Evolutionary conservation across 306 rosid genomes (phyloP), one percentile per base, ranked within the genome.

Genomic region (Prosopis cineraria): DNA sequence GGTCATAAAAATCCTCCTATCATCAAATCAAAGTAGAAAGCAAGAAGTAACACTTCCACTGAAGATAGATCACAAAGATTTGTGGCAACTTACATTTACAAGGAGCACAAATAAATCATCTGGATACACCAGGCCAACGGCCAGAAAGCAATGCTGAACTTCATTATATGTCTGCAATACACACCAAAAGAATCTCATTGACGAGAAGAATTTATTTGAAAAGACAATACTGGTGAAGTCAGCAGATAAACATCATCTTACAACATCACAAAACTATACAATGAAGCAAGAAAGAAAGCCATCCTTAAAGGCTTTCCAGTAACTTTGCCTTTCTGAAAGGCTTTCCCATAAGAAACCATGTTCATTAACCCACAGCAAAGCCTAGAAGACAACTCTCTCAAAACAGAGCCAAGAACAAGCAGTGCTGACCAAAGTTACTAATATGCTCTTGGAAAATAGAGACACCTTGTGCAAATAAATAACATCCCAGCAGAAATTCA

Each of bases 131-230:
- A 88, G 77, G 69, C 98, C 98, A 73, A 90, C 95, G 40, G 96
- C 88, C 81, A 94, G 93, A 90, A 92, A 94, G 90, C 98, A 94
- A 75, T 80, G 97, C 79, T 94, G 98, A 78, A 94, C 92, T 84
- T 94, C 97, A 84, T 94, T 94, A 82, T 94, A 94, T 62, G 94
- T 88, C 98, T 94, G 96, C 19, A 75, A 81, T 73, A 83, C 77
- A 73, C 55, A 70, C 60, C 47, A 79, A 30, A 55, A 73, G 68
- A 77, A 43, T 53, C 47, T 52, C 74, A 40, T 72, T 70, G 47
- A 56, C 70, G 50, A 74, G 25, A n/a, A n/a, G n/a, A 69, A 31
- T 68, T 47, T 55, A 81, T 41, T 58, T 71, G 48, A 69, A 81
- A 62, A 47, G 44, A 74, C 30, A 80, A 29, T 30, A 72, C 47